Evolutionary conservation across 345 rosid genomes (phyloP).

Genomic region (Melaleuca alternifolia): DNA sequence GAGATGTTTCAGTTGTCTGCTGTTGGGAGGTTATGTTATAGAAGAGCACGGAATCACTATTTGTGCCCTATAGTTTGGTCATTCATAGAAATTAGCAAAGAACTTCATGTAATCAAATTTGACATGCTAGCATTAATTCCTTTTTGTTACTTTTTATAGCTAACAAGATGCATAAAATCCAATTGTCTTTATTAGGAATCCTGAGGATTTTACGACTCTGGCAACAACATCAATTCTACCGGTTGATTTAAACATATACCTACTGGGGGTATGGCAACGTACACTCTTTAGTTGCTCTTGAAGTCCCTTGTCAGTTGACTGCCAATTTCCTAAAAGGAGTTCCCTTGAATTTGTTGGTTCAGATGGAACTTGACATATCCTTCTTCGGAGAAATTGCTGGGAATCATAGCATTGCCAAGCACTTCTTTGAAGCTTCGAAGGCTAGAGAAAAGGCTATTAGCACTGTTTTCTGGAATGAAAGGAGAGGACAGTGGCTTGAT

Average conservation of each 20-base stretch:
- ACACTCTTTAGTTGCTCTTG: background rate
- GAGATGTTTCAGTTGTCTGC: background rate
- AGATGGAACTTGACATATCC: slow-evolving; percentile 92
- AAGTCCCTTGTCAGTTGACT: background rate
- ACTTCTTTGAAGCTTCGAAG: slow-evolving; percentile 42
- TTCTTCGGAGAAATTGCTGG: slow-evolving; percentile 52
- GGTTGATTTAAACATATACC: slow-evolving; percentile 69
- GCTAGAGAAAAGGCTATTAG: slow-evolving; percentile 48
- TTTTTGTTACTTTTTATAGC: background rate
- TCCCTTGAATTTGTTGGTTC: slow-evolving; percentile 1
- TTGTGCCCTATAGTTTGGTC: background rate
- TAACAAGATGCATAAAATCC: background rate
- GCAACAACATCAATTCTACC: slow-evolving; percentile 72
- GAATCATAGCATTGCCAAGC: slow-evolving; percentile 22
- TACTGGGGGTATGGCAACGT: slow-evolving; percentile 40
- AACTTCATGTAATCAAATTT: background rate
- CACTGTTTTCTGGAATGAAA: slow-evolving; percentile 57
- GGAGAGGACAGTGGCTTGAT: slow-evolving; percentile 86
- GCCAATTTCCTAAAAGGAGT: background rate
- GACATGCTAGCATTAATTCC: background rate
- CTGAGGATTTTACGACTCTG: slow-evolving; percentile 44
- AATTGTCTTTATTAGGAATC: slow-evolving; percentile 35
- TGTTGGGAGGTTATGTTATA: background rate
- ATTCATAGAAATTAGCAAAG: background rate
- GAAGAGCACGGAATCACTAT: background rate